These are phyloP conservation scores for Fusarium guadeloupense DNA, from an alignment of 2,329 filamentous ascomycete genomes.

Conservation along the genomic window DNA sequence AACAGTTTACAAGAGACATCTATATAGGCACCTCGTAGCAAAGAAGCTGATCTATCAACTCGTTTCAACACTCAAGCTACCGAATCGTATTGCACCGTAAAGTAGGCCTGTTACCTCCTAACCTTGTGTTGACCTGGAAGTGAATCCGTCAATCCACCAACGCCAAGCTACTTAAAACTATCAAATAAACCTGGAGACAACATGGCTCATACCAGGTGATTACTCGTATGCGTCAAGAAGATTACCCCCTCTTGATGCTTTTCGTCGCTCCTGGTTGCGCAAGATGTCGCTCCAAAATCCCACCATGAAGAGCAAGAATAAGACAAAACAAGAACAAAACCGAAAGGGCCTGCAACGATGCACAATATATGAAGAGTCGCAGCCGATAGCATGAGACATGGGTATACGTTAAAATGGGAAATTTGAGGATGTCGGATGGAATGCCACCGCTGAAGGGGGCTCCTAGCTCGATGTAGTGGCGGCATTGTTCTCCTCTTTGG, in stretches of 20 bases:
- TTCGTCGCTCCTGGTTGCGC: conserved; percentile 9
- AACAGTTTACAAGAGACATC: neutral
- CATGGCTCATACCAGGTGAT: conserved; percentile 17
- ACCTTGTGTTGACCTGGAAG: conserved; percentile 18
- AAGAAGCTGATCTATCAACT: conserved; percentile 9
- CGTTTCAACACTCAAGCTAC: conserved; percentile 35
- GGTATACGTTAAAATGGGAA: conserved; percentile 39
- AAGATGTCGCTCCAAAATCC: conserved; percentile 13
- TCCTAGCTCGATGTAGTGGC: conserved; percentile 45
- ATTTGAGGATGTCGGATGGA: conserved; percentile 3
- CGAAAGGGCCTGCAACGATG: conserved; percentile 11
- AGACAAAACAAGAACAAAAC: conserved; percentile 15
- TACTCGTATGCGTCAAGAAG: conserved; percentile 26
- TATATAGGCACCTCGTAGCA: neutral
- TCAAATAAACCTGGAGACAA: conserved; percentile 25
- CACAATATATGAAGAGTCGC: neutral
- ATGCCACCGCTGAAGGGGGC: conserved; percentile 25
- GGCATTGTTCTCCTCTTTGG: conserved; percentile 49
- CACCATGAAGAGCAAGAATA: conserved; percentile 5
- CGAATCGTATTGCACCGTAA: conserved; percentile 26
- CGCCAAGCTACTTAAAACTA: conserved; percentile 42
- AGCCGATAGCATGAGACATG: conserved; percentile 24
- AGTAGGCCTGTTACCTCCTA: conserved; percentile 20
- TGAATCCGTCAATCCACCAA: conserved; percentile 42
- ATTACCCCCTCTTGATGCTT: neutral